phyloP scores from a whole-genome alignment of 441 rosid genomes.

The Gossypium schwendimanii region DNA sequence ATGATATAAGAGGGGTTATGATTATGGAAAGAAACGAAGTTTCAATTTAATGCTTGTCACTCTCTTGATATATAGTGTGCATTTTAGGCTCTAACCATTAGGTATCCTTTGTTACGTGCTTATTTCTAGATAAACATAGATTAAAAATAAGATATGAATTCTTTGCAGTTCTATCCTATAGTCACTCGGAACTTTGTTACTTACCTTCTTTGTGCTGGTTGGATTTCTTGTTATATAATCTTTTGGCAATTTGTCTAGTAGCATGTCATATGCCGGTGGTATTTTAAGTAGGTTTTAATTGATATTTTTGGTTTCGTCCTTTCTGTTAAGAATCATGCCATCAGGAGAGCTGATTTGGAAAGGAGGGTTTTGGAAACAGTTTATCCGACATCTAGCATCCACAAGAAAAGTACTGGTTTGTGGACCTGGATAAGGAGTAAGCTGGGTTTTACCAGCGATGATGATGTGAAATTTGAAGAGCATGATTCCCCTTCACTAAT shows the following conservation, averaged over 20 bases:
- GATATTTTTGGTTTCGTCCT: neutral
- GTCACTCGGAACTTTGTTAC: neutral
- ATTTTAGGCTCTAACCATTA: neutral
- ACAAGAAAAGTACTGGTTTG: constrained; percentile 32
- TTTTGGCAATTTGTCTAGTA: neutral
- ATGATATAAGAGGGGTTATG: neutral
- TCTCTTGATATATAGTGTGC: neutral
- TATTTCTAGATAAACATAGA: neutral
- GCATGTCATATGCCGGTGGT: neutral
- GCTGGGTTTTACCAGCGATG: constrained; percentile 47
- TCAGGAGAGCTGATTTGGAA: constrained; percentile 79
- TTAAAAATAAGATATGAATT: neutral
- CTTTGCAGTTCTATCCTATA: neutral
- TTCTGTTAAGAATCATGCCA: constrained; percentile 73
- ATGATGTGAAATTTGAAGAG: constrained; percentile 40
- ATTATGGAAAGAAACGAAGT: neutral
- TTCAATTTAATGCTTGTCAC: neutral
- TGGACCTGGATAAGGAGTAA: constrained; percentile 69
- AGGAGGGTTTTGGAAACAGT: constrained; percentile 81
- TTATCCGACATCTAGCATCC: constrained; percentile 45
- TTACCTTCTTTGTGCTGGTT: neutral
- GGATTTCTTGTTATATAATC: neutral
- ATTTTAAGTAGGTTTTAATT: neutral
- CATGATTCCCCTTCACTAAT: constrained; percentile 34
- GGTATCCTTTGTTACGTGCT: neutral